phyloP scores from a whole-genome alignment of 83 land plant species.

The Thuja plicata region DNA sequence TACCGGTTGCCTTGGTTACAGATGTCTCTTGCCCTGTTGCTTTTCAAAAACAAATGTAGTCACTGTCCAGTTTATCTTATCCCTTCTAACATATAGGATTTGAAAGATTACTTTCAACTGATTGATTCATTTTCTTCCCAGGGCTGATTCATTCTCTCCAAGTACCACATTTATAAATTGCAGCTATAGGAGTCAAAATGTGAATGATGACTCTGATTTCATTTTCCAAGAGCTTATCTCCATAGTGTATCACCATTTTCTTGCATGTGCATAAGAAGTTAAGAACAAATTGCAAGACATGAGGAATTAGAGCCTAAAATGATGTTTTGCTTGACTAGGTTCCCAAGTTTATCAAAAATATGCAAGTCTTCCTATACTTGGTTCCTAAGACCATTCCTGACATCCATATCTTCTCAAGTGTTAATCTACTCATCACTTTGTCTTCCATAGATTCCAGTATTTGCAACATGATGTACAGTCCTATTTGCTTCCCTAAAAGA shows the following conservation, averaged over 20 bases:
- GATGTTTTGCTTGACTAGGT: not conserved
- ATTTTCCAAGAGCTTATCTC: not conserved
- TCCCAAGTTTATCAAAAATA: not conserved
- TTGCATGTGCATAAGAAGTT: not conserved
- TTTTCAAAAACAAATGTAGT: not conserved
- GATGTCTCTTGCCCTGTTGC: not conserved
- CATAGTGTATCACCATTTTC: not conserved
- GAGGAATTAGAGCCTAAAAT: not conserved
- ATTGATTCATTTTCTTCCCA: not conserved
- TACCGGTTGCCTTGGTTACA: not conserved
- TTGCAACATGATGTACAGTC: not conserved
- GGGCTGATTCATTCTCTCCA: not conserved
- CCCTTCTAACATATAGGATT: not conserved
- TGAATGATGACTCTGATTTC: not conserved
- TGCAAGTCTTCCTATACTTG: not conserved
- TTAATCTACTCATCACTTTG: not conserved
- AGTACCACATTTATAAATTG: not conserved
- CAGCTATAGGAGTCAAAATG: not conserved
- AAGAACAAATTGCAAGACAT: not conserved
- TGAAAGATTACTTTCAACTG: not conserved
- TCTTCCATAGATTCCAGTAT: not conserved
- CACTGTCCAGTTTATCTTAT: not conserved
- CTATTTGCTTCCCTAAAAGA: not conserved
- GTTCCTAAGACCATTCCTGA: not conserved
- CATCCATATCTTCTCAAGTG: not conserved